phyloP scores from a whole-genome alignment of 2,329 filamentous ascomycete species.

The Ophiocordyceps camponoti-floridani region DNA sequence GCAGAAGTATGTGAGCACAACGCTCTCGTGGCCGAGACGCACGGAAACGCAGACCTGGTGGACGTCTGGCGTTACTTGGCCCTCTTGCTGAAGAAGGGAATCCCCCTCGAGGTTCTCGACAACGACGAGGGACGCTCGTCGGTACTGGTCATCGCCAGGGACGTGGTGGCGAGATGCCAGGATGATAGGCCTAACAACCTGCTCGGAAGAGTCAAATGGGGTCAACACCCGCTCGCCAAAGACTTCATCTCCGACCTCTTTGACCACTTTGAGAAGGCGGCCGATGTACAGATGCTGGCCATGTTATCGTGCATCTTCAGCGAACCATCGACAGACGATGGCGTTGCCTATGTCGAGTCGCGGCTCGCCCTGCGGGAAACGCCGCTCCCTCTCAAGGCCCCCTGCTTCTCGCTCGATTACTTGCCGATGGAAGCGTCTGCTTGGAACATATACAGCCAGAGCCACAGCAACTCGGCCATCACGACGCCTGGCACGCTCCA shows the following conservation, averaged over 20 bases:
- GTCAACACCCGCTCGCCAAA: constrained; percentile 43
- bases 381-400: constrained; percentile 45
- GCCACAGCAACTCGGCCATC: constrained; percentile 32
- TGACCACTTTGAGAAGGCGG: constrained; percentile 40
- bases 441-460: constrained; percentile 33
- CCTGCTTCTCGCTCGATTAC: constrained; percentile 48
- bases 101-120: constrained; percentile 48
- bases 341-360: constrained; percentile 37
- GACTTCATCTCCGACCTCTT: constrained; percentile 46
- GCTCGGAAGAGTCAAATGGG: constrained; percentile 49
- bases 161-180: constrained; percentile 27
- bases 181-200: constrained; percentile 14
- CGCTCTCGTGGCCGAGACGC: constrained; percentile 53
- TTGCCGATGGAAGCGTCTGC: constrained; percentile 39
- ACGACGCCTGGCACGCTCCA: constrained; percentile 40
- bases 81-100: constrained; percentile 58
- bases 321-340: constrained; percentile 36
- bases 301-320: constrained; percentile 56
- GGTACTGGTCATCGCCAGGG: constrained; percentile 50
- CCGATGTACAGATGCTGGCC: constrained; percentile 52
- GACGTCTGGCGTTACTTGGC: constrained; percentile 72
- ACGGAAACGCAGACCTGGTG: constrained; percentile 53
- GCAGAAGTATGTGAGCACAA: constrained; percentile 75
- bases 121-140: constrained; percentile 36
- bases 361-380: constrained; percentile 40